Conservation (phyloP, 106 monocot species). For the Narthecium ossifragum region DNA sequence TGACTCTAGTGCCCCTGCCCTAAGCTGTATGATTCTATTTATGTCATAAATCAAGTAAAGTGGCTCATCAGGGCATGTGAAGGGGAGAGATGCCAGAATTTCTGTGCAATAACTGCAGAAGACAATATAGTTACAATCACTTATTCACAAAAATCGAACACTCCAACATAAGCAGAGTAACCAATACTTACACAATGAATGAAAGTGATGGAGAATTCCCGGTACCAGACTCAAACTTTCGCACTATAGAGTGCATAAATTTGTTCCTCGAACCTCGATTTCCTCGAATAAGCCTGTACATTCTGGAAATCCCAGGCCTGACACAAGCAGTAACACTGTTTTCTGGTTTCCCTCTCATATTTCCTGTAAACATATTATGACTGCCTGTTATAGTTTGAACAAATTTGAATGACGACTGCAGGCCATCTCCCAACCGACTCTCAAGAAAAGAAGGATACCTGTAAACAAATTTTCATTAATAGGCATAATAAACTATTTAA, state of each 20-base stretch:
- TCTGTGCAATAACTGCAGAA: slow-evolving; percentile 82
- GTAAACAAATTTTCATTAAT: slow-evolving; percentile 10
- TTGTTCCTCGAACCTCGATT: slow-evolving; percentile 90
- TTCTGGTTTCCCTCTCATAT: slow-evolving; percentile 45
- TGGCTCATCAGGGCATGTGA: slow-evolving; percentile 82
- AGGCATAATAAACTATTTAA: not conserved
- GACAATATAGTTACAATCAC: not conserved
- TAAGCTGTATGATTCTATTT: slow-evolving; percentile 81
- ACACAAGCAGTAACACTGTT: slow-evolving; percentile 55
- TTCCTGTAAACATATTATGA: slow-evolving; percentile 22
- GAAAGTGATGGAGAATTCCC: slow-evolving; percentile 51
- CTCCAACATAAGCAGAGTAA: slow-evolving; percentile 5
- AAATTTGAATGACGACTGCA: slow-evolving; percentile 90
- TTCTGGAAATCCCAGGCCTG: slow-evolving; percentile 82
- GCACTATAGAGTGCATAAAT: slow-evolving; percentile 90
- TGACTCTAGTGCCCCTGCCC: slow-evolving; percentile 79
- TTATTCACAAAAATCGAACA: not conserved
- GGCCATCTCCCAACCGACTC: slow-evolving; percentile 92
- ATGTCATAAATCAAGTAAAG: slow-evolving; percentile 97
- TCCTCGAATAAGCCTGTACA: slow-evolving; percentile 83
- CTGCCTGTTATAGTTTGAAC: slow-evolving; percentile 43
- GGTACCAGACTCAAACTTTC: slow-evolving; percentile 84
- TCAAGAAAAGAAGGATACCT: slow-evolving; percentile 99
- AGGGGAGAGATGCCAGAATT: slow-evolving; percentile 89
- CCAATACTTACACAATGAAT: slow-evolving; percentile 80